Evolutionary conservation across 371 early-diverging fungal genomes (phyloP).

Genomic region (Mortierella sp.): DNA sequence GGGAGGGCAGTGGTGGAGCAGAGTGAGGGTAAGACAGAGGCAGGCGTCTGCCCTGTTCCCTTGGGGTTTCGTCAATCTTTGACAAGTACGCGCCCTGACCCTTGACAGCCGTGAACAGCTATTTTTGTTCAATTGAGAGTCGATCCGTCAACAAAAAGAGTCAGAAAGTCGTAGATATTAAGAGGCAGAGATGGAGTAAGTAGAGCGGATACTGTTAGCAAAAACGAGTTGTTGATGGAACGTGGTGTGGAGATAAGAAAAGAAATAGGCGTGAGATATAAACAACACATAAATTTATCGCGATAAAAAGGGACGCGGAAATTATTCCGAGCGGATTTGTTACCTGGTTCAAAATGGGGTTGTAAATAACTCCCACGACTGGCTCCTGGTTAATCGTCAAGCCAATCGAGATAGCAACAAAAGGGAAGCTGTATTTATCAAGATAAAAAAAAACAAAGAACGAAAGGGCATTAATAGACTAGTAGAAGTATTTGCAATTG

Average conservation of each 20-base stretch:
- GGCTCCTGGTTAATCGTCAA: conserved; percentile 79
- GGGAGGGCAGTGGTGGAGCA: conserved; percentile 69
- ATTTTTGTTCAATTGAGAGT: not conserved
- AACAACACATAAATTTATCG: not conserved
- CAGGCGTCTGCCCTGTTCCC: conserved; percentile 60
- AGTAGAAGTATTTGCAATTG: not conserved
- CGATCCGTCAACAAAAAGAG: not conserved
- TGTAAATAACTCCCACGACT: conserved; percentile 92
- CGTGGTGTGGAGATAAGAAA: too few species aligned
- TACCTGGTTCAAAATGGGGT: conserved; percentile 89
- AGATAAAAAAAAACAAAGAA: conserved; percentile 2
- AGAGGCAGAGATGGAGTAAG: too few species aligned
- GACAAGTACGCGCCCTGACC: conserved; percentile 81
- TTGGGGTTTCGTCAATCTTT: conserved; percentile 51
- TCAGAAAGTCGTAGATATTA: too few species aligned
- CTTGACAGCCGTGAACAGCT: conserved; percentile 73
- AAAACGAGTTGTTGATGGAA: too few species aligned
- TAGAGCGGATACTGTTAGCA: too few species aligned
- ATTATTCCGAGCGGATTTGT: not conserved
- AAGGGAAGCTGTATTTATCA: conserved; percentile 77
- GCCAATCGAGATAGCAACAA: conserved; percentile 89
- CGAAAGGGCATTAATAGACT: not conserved
- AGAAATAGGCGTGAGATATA: too few species aligned
- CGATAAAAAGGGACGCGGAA: not conserved
- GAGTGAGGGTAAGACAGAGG: conserved; percentile 68